Conservation (phyloP, 129 eudicot species). For the Dittrichia graveolens region DNA sequence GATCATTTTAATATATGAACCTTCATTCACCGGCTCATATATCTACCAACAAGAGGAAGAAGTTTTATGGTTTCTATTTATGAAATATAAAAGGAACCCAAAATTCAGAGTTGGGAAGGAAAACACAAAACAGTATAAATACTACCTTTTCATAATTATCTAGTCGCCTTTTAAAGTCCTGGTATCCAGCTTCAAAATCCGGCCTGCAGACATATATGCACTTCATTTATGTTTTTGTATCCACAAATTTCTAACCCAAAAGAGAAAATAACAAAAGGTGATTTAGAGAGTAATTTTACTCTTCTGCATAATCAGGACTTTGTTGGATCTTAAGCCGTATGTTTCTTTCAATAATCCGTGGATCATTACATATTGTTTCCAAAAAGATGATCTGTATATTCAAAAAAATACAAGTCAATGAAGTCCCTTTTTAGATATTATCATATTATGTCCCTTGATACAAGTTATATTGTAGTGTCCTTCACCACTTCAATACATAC, state of each 20-base stretch:
- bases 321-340: slow-evolving; percentile 99
- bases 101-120: not conserved
- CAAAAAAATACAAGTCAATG: slow-evolving; percentile 7
- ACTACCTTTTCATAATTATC: slow-evolving; percentile 89
- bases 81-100: slow-evolving; percentile 18
- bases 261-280: not conserved
- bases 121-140: slow-evolving; percentile 3
- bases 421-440: not conserved
- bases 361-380: slow-evolving; percentile 93
- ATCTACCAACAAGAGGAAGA: slow-evolving; percentile 43
- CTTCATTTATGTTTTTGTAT: slow-evolving; percentile 21
- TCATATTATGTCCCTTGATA: not conserved
- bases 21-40: slow-evolving; percentile 98
- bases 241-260: not conserved
- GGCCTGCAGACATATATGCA: slow-evolving; percentile 53
- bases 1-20: slow-evolving; percentile 94
- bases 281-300: slow-evolving; percentile 44
- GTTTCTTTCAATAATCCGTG: slow-evolving; percentile 82
- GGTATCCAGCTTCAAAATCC: slow-evolving; percentile 96
- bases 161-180: slow-evolving; percentile 82
- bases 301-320: slow-evolving; percentile 99
- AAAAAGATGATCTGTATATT: slow-evolving; percentile 78
- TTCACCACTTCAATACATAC: not conserved
- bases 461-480: slow-evolving; percentile 10
- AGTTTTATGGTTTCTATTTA: not conserved